phyloP scores from a whole-genome alignment of 2,329 filamentous ascomycete species.

The Pyrenochaeta sp. region DNA sequence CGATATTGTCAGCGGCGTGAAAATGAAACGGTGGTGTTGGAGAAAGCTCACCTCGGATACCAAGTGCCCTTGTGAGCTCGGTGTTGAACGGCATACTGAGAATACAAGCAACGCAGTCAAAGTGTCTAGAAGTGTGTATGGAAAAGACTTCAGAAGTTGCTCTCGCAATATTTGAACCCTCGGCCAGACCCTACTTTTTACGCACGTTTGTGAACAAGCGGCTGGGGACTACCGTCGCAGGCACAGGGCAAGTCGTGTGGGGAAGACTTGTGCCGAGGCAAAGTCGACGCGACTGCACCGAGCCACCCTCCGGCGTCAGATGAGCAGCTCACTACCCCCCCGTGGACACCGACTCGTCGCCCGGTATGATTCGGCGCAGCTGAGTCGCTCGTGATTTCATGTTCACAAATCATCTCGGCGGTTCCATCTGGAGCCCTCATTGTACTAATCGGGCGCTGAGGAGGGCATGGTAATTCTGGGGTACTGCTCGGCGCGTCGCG shows the following conservation, averaged over 20 bases:
- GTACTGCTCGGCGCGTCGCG: too few species aligned
- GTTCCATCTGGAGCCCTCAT: too few species aligned
- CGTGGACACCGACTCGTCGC: conserved; percentile 2
- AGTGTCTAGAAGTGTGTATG: neutral
- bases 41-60: conserved; percentile 55
- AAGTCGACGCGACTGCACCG: conserved; percentile 20
- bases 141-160: conserved; percentile 2
- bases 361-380: conserved; percentile 19
- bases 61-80: conserved; percentile 67
- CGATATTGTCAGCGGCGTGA: conserved; percentile 60
- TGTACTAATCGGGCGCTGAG: neutral
- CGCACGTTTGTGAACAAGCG: too few species aligned
- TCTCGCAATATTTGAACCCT: conserved; percentile 9
- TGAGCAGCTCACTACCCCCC: conserved; percentile 11
- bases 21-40: conserved; percentile 1
- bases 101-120: conserved; percentile 1
- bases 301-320: conserved; percentile 15
- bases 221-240: conserved; percentile 21
- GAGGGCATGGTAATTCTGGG: too few species aligned
- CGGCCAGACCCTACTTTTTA: conserved; percentile 11
- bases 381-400: conserved; percentile 16
- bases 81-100: conserved; percentile 69
- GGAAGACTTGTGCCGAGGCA: conserved; percentile 40
- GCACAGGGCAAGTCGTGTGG: conserved; percentile 29
- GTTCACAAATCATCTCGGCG: neutral